Conservation (phyloP, 1,284 basidiomycete genomes). For the Moniliophthora roreri region DNA sequence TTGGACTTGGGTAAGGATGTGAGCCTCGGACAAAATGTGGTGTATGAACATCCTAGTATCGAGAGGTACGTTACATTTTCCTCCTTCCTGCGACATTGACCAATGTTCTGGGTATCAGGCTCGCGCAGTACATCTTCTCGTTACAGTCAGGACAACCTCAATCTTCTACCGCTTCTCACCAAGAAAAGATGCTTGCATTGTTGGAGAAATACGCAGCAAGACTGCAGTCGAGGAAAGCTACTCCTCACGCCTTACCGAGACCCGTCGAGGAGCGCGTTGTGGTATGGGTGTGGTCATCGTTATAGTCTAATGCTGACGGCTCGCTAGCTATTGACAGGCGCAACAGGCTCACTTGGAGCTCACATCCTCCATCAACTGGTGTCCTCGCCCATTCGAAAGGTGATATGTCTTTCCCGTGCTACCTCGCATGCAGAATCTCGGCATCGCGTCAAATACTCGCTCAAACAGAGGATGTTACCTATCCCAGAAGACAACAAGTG, state of each 20-base stretch:
- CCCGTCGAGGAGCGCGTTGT: constrained; percentile 19
- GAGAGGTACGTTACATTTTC: constrained; percentile 25
- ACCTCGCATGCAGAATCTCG: constrained; percentile 35
- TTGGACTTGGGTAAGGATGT: constrained; percentile 33
- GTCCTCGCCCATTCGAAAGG: constrained; percentile 32
- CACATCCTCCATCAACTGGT: constrained; percentile 52
- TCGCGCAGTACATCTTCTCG: constrained; percentile 26
- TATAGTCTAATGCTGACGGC: neutral
- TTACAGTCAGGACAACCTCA: constrained; percentile 25
- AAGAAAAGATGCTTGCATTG: constrained; percentile 37
- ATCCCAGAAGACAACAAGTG: constrained; percentile 28
- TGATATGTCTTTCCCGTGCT: constrained; percentile 57
- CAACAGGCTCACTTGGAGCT: constrained; percentile 62
- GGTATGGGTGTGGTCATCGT: constrained; percentile 18
- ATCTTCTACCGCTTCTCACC: constrained; percentile 22
- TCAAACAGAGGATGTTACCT: constrained; percentile 29
- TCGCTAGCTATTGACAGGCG: constrained; percentile 50
- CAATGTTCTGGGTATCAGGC: constrained; percentile 14
- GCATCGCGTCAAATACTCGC: constrained; percentile 33
- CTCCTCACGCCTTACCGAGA: constrained; percentile 8
- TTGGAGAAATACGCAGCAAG: constrained; percentile 38
- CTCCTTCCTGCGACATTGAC: neutral
- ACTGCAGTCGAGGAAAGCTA: constrained; percentile 9
- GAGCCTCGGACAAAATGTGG: constrained; percentile 41
- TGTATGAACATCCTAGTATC: constrained; percentile 44